A percentile compares a stretch with the other conserved stretches of the same genome.
These are phyloP conservation scores for Taphrina confusa DNA, from an alignment of 1,139 yeast genomes.

Conservation along the genomic window DNA sequence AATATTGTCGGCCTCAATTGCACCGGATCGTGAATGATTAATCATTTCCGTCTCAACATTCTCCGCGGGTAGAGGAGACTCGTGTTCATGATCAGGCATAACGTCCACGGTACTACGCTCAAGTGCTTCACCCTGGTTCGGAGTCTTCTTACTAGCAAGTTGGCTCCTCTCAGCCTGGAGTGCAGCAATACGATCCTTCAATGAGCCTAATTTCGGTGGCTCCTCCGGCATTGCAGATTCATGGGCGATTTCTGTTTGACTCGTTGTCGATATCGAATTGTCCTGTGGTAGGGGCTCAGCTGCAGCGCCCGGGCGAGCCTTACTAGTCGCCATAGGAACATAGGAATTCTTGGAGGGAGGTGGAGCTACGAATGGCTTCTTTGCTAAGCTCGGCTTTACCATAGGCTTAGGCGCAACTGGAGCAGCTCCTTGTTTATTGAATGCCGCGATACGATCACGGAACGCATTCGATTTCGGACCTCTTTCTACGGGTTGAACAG, in stretches of 20 bases:
- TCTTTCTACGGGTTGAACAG: conserved; percentile 22
- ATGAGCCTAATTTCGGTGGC: conserved; percentile 28
- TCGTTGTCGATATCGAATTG: neutral
- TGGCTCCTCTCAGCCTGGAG: conserved; percentile 25
- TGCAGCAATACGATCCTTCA: conserved; percentile 31
- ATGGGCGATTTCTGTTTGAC: neutral
- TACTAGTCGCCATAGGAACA: neutral
- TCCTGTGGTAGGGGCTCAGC: conserved; percentile 9
- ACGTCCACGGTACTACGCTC: neutral
- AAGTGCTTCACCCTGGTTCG: neutral
- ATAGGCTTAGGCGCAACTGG: conserved; percentile 48
- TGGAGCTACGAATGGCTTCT: conserved; percentile 50
- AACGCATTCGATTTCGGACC: conserved; percentile 42
- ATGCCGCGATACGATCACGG: conserved; percentile 52
- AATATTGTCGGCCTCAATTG: no score
- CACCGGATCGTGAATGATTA: no score
- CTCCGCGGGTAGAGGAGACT: no score
- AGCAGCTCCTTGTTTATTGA: conserved; percentile 49
- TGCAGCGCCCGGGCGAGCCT: conserved; percentile 1
- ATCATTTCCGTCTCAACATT: no score
- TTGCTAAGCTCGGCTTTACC: conserved; percentile 48
- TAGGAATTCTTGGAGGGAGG: conserved; percentile 47
- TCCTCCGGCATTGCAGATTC: neutral
- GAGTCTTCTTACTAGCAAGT: conserved; percentile 1
- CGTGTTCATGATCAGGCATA: no score